Conservation (phyloP, 2,329 filamentous ascomycete genomes). For the Torrubiella hemipterigena region DNA sequence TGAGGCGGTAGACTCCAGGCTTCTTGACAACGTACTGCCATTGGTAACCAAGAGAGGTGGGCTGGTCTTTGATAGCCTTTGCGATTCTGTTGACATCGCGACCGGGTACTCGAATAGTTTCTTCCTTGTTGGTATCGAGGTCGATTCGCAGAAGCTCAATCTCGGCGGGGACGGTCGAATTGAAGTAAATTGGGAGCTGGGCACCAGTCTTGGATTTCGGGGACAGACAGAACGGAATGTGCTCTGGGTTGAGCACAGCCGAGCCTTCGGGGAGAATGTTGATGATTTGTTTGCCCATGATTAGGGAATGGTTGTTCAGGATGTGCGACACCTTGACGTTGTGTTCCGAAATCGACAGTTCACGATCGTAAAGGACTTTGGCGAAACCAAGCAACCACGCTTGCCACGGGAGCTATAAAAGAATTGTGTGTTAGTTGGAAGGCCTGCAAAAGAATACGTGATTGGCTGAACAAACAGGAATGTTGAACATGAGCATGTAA, state of each 20-base stretch:
- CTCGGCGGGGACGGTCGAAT: constrained; percentile 78
- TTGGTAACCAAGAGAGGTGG: constrained; percentile 46
- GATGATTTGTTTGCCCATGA: constrained; percentile 92
- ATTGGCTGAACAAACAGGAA: constrained; percentile 36
- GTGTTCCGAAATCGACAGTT: constrained; percentile 85
- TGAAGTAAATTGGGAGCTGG: constrained; percentile 77
- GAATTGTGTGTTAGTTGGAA: neutral
- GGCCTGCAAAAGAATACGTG: neutral
- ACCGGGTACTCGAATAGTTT: constrained; percentile 63
- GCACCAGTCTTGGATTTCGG: constrained; percentile 45
- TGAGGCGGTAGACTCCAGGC: constrained; percentile 74
- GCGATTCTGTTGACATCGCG: constrained; percentile 66
- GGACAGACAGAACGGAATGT: constrained; percentile 70
- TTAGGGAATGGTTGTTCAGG: constrained; percentile 83
- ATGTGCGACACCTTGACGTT: constrained; percentile 82
- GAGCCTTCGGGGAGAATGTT: constrained; percentile 96
- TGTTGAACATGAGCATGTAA: constrained; percentile 84
- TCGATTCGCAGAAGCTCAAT: constrained; percentile 86
- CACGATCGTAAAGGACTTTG: constrained; percentile 82
- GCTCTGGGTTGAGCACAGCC: constrained; percentile 74
- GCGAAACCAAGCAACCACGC: constrained; percentile 60
- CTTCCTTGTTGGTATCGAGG: constrained; percentile 66
- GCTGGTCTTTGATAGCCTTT: constrained; percentile 53
- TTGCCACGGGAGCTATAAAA: constrained; percentile 54
- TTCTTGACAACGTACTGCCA: constrained; percentile 71